Evolutionary conservation across 164 flowering plant genomes (phyloP), one percentile per base, ranked within the genome.

Genomic region (Umbellularia californica): DNA sequence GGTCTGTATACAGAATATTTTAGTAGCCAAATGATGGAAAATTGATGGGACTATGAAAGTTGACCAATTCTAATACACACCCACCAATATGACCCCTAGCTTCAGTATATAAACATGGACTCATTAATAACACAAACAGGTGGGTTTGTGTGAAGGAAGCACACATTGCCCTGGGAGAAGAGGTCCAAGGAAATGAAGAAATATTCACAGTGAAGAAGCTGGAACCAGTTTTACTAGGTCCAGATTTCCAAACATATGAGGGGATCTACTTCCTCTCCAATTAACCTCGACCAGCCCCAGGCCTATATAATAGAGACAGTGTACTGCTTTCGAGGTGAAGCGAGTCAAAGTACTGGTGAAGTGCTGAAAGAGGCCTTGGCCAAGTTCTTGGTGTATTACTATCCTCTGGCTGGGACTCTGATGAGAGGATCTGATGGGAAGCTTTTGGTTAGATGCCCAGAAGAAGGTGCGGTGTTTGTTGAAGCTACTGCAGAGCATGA

Each of bases 331-430:
- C 33, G 69, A 27, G 64, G 62, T 11, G 67, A 50, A 12, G 64
- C n/a, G 2, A 72, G 23, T 63, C 41, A 27, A 2, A 65, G 33
- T 22, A 52, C 24, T 60, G 35, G 20, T 12, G 75, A 71, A 2
- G 76, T 69, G 13, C 33, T 77, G 10, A 75, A 58, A 27, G 27
- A 75, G 13, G 73, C 83, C 20, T 52, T 80, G 76, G 68, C 70
- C 12, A 77, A 75, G 63, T 74, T 77, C 15, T 30, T 81, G 47
- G 80, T 77, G 33, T 69, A 72, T 63, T 81, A 50, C 58, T 78
- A 75, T 60, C 81, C 83, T 0, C 69, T 81, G 1, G 80, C 83
- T 2, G 81, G 83, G 66, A 22, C 65, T 2, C 50, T 81, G 3
- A 28, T 50, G 17, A 64, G 64, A 1, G 27, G 69, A 25, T 66